phyloP scores from a whole-genome alignment of 2,329 filamentous ascomycete genomes.

The Aspergillus luchuensis region DNA sequence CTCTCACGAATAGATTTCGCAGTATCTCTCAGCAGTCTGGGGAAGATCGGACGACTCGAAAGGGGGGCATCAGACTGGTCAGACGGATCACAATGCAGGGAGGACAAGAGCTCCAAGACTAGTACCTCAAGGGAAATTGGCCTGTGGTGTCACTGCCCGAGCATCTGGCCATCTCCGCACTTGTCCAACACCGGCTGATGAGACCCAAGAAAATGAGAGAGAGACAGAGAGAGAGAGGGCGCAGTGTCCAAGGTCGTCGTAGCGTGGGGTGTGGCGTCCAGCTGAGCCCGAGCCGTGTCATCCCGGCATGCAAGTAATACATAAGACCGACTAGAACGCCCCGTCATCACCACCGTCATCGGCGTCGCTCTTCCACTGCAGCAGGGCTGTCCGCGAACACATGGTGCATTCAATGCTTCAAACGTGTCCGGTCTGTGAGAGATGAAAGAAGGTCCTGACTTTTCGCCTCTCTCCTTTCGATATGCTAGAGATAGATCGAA shows the following conservation, averaged over 20 bases:
- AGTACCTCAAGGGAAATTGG: constrained; percentile 15
- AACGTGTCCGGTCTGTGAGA: background rate
- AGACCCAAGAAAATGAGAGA: constrained; percentile 2
- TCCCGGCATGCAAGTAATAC: constrained; percentile 27
- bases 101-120: constrained; percentile 2
- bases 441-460: background rate
- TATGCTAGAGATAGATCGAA: background rate
- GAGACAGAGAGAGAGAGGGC: background rate
- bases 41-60: background rate
- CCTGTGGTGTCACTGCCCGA: constrained; percentile 22
- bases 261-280: constrained; percentile 28
- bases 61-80: background rate
- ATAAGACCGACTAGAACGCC: constrained; percentile 12
- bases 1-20: background rate
- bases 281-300: constrained; percentile 26
- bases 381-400: background rate
- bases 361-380: background rate
- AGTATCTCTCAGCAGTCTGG: background rate
- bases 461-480: background rate
- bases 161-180: constrained; percentile 16
- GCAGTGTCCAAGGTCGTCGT: constrained; percentile 12
- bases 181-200: constrained; percentile 12
- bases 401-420: background rate
- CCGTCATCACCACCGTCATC: constrained; percentile 13
- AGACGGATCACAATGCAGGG: constrained; percentile 17